These are phyloP conservation scores for Ceriops zippeliana DNA, from an alignment of 345 rosid genomes.

Conservation along the genomic window DNA sequence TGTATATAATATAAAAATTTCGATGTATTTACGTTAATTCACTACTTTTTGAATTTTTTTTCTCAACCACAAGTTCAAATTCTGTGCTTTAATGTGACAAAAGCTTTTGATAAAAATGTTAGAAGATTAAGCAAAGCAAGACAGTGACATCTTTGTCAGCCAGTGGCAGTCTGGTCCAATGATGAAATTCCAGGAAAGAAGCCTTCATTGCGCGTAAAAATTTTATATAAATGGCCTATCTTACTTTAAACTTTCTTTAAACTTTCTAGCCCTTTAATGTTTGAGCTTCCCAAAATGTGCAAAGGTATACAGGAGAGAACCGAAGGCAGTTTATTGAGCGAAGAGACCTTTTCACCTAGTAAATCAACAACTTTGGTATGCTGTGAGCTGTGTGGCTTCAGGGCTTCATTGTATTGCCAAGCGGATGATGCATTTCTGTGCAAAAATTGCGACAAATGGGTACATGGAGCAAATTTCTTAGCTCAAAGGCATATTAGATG, in stretches of 20 bases:
- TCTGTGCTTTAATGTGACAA: slow-evolving; percentile 1
- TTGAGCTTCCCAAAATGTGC: slow-evolving; percentile 39
- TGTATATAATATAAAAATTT: too few relatives aligned
- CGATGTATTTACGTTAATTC: too few relatives aligned
- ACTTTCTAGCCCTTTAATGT: background rate
- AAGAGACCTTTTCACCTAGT: slow-evolving; percentile 8
- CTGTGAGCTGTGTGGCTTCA: slow-evolving; percentile 64
- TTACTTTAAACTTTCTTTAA: background rate
- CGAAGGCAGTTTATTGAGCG: slow-evolving; percentile 10
- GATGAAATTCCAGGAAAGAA: slow-evolving; percentile 12
- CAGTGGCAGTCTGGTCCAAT: slow-evolving; percentile 23
- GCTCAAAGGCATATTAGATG: slow-evolving; percentile 74
- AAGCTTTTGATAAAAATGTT: background rate
- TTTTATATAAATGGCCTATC: background rate
- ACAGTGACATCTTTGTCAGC: slow-evolving; percentile 18
- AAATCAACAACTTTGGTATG: slow-evolving; percentile 19
- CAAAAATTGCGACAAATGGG: slow-evolving; percentile 60
- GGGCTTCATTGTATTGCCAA: slow-evolving; percentile 64
- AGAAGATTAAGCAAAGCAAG: background rate
- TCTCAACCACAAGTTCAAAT: slow-evolving; percentile 32
- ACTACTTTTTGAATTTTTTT: background rate
- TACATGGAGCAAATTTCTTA: slow-evolving; percentile 77
- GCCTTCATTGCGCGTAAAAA: slow-evolving; percentile 6
- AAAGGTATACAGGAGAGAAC: slow-evolving; percentile 39
- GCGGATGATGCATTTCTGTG: slow-evolving; percentile 81